Base-by-base conservation (phyloP, 805 yeast species). In the Phaffomyces opuntiae region DNA sequence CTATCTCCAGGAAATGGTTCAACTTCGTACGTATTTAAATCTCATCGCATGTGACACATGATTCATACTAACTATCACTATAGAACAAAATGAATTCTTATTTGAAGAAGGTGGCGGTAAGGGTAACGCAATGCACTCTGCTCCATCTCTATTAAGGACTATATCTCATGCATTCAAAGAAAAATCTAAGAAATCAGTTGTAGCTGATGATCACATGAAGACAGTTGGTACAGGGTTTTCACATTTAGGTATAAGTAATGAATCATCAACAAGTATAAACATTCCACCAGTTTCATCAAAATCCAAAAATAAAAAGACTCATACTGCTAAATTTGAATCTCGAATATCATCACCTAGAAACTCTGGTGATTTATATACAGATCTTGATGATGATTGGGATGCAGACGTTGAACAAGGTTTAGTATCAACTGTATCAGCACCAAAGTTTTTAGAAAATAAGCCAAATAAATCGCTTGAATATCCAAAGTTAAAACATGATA, bases 301-400 rank as follows among this genome's bases (percentile, higher is more conserved):
- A n/a, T 16, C 50, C 3, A 50, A 44, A n/a, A 7, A 6, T 13
- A 44, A 38, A 27, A 45, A 41, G 16, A 33, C 33, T 9, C 40
- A 34, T 34, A 26, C 31, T 5, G 24, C 31, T 6, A 40, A 51
- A 21, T 43, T 50, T 7, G 46, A 44, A 3, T 45, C 53, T 11
- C 24, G 19, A 12, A 48, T 47, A 1, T 29, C 39, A 2, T 48
- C 57, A 24, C 63, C 62, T 7, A 60, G 64, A 39, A 58, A 54
- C 38, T 63, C 66, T 31, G 42, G 13, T 14, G 60, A 50, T 40
- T 63, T 62, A 46, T 83, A 82, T 58, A 69, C 80, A 38, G 96
- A 89, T 59, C 67, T 82, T 47, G 96, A 89, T 61, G 95, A 86
- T 54, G 96, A 88, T 63, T 89, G 96, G 96, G 91, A 88, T 62